A percentile compares a stretch with the other conserved stretches of the same genome.
Evolutionary conservation across 352 stramenopile genomes (phyloP).

Genomic region (Globisporangium nagaii): DNA sequence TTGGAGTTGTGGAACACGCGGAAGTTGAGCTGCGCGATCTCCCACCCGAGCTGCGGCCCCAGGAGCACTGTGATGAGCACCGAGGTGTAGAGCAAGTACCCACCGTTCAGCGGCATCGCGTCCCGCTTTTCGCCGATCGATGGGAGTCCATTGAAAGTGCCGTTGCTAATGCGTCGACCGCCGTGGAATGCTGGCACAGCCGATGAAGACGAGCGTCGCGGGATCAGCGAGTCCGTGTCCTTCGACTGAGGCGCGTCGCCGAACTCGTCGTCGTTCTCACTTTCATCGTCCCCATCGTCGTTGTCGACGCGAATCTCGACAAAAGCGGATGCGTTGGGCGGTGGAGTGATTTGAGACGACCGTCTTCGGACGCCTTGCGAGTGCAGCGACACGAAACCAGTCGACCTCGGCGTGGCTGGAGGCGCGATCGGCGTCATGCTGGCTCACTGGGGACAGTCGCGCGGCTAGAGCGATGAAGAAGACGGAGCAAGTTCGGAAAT

Average conservation of each 20-base stretch:
- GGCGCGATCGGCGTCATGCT: neutral
- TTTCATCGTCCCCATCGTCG: neutral
- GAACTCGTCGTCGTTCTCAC: neutral
- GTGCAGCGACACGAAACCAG: constrained; percentile 3
- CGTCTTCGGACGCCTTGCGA: constrained; percentile 7
- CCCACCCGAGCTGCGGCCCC: constrained; percentile 32
- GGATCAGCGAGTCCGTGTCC: constrained; percentile 6
- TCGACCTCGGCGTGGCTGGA: neutral
- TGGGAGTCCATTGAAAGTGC: constrained; percentile 2
- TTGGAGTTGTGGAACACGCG: constrained; percentile 31
- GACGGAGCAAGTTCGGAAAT: neutral
- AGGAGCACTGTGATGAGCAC: constrained; percentile 31
- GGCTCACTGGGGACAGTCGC: neutral
- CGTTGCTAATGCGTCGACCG: constrained; percentile 1
- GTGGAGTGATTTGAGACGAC: constrained; percentile 8
- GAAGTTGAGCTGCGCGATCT: constrained; percentile 41
- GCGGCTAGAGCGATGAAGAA: neutral
- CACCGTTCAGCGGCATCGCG: constrained; percentile 11
- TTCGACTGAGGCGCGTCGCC: neutral
- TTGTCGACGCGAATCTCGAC: constrained; percentile 6
- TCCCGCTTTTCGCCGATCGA: constrained; percentile 1
- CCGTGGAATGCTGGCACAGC: neutral
- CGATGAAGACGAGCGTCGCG: constrained; percentile 4
- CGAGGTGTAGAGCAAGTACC: constrained; percentile 26
- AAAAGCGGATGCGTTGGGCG: neutral